Evolutionary conservation across 768 basidiomycete genomes (phyloP).

Genomic region (Leccinellum luteum): DNA sequence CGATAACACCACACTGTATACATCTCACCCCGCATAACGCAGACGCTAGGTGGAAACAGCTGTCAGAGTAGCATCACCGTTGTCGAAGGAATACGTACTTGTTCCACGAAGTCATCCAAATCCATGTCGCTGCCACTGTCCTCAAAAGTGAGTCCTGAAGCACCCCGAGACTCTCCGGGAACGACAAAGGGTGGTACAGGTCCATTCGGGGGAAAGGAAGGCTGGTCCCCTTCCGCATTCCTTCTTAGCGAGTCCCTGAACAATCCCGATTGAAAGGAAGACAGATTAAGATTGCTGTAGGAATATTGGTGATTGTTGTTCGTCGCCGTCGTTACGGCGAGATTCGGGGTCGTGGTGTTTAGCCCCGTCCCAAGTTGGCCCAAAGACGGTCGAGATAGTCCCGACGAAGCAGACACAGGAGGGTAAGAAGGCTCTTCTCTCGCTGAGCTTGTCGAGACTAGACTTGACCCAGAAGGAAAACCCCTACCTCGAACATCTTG

Average conservation of each 20-base stretch:
- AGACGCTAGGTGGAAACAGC: conserved; percentile 15
- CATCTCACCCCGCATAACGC: conserved; percentile 26
- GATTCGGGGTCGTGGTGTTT: not conserved
- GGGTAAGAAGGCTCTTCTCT: conserved; percentile 17
- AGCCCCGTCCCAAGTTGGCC: conserved; percentile 8
- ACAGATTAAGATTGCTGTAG: conserved; percentile 30
- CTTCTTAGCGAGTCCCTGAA: conserved; percentile 33
- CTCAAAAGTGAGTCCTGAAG: conserved; percentile 16
- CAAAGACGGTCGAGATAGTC: conserved; percentile 3
- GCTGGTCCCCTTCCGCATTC: conserved; percentile 23
- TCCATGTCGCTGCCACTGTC: conserved; percentile 31
- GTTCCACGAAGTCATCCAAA: conserved; percentile 17
- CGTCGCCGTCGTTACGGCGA: not conserved
- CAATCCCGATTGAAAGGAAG: conserved; percentile 31
- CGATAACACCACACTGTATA: not conserved
- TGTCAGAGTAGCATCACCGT: conserved; percentile 4
- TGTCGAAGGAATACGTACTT: conserved; percentile 3
- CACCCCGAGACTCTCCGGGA: conserved; percentile 11
- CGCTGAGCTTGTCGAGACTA: conserved; percentile 13
- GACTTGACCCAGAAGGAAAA: conserved; percentile 12
- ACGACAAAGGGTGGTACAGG: conserved; percentile 1
- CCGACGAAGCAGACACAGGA: not conserved
- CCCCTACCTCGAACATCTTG: conserved; percentile 17
- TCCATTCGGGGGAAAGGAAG: conserved; percentile 11
- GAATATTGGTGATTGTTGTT: conserved; percentile 23